These are phyloP conservation scores for Pistacia vera DNA, from an alignment of 345 rosid genomes.

Conservation along the genomic window DNA sequence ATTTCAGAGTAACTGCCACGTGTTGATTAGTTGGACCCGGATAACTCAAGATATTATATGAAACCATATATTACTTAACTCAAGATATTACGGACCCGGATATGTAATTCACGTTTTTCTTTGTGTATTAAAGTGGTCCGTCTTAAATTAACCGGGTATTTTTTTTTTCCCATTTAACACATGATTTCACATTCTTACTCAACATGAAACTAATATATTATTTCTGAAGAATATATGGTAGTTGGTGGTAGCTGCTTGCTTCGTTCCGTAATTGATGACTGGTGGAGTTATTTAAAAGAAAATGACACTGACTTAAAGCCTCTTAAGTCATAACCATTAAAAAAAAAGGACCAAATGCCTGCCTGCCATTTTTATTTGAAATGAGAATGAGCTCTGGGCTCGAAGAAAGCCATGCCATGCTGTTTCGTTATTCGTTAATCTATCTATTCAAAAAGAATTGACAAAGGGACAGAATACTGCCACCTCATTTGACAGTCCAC, in stretches of 20 bases:
- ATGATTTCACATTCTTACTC: constrained; percentile 5
- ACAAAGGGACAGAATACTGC: too few species aligned
- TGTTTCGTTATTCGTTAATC: constrained; percentile 2
- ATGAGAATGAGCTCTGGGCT: constrained; percentile 54
- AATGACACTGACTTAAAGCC: not conserved
- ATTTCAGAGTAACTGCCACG: too few species aligned
- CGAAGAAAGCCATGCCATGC: constrained; percentile 35
- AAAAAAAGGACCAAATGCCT: not conserved
- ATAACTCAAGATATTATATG: too few species aligned
- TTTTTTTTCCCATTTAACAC: too few species aligned
- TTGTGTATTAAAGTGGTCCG: too few species aligned
- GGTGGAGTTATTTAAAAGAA: not conserved
- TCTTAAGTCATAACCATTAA: not conserved
- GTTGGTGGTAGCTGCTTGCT: not conserved
- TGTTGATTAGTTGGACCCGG: too few species aligned
- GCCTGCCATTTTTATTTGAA: constrained; percentile 33
- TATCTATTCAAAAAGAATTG: not conserved
- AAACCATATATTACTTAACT: too few species aligned
- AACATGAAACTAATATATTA: not conserved
- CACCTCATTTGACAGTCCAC: constrained; percentile 4
- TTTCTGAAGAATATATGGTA: not conserved
- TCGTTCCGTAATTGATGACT: constrained; percentile 19
- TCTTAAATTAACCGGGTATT: too few species aligned
- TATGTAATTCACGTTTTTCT: too few species aligned
- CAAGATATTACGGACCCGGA: too few species aligned